phyloP scores from a whole-genome alignment of 129 eudicot species.

The Lactuca sativa region DNA sequence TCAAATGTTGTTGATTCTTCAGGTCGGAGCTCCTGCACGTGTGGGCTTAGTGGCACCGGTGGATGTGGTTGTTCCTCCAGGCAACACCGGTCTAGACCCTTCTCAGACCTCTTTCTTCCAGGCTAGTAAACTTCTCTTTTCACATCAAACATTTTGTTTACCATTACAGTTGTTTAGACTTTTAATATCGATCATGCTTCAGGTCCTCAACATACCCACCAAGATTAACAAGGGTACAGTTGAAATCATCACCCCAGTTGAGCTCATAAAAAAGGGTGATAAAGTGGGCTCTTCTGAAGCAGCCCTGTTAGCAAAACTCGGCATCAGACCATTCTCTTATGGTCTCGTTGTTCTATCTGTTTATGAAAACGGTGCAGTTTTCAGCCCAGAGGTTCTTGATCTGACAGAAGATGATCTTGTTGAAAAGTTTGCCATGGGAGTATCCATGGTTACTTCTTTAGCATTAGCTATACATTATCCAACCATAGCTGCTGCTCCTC shows the following conservation, averaged over 20 bases:
- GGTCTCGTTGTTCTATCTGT: constrained; percentile 60
- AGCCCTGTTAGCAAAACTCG: constrained; percentile 72
- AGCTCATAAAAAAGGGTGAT: constrained; percentile 81
- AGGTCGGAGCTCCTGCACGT: constrained; percentile 97
- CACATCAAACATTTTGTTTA: background rate
- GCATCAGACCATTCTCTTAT: constrained; percentile 77
- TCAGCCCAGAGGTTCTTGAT: constrained; percentile 68
- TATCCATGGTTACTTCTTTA: constrained; percentile 60
- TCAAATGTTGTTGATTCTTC: background rate
- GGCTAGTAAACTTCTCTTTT: constrained; percentile 24
- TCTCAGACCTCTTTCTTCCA: constrained; percentile 95
- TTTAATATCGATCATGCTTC: background rate
- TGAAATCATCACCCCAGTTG: constrained; percentile 81
- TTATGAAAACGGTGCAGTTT: constrained; percentile 70
- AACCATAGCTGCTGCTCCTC: constrained; percentile 80
- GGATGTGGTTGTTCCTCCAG: constrained; percentile 88
- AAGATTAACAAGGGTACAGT: constrained; percentile 93
- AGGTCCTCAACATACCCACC: constrained; percentile 87
- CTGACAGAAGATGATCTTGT: constrained; percentile 68
- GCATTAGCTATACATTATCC: constrained; percentile 66
- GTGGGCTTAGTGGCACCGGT: constrained; percentile 81
- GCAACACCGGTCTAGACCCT: constrained; percentile 90
- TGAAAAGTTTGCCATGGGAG: constrained; percentile 65
- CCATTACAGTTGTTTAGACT: background rate
- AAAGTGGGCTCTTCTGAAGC: constrained; percentile 90